phyloP scores from a whole-genome alignment of 306 rosid species.

The Morella rubra region DNA sequence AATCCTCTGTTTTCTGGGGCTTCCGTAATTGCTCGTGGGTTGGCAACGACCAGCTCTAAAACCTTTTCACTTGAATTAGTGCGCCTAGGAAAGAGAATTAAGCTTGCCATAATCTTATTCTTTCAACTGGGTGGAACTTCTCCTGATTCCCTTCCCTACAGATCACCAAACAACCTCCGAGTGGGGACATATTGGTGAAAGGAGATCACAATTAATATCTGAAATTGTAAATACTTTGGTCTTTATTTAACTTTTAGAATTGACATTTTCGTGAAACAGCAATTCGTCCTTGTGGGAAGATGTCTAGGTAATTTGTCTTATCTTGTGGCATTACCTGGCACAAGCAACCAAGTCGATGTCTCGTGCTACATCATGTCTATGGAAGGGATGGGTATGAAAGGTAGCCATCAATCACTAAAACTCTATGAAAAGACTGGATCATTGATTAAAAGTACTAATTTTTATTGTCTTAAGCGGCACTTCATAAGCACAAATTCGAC shows the following conservation, averaged over 20 bases:
- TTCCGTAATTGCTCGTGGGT: too few relatives aligned
- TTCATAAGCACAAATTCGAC: constrained; percentile 61
- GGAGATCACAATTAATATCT: background rate
- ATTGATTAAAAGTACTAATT: constrained; percentile 26
- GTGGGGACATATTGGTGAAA: background rate
- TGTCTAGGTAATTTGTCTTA: constrained; percentile 33
- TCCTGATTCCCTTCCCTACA: background rate
- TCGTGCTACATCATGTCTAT: constrained; percentile 27
- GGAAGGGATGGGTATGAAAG: constrained; percentile 33
- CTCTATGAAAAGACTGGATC: constrained; percentile 32
- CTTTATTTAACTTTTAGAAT: background rate
- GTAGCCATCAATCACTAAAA: constrained; percentile 39
- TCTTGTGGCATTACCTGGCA: constrained; percentile 41
- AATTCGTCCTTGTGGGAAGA: constrained; percentile 27
- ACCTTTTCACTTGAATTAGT: background rate
- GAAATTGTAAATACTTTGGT: constrained; percentile 1
- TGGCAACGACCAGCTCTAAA: too few relatives aligned
- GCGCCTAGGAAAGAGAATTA: background rate
- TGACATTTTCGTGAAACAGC: constrained; percentile 19
- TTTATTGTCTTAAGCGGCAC: constrained; percentile 40
- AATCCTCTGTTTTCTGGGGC: too few relatives aligned
- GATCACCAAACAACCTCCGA: background rate
- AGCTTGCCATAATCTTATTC: background rate
- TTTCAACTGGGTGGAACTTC: constrained; percentile 5
- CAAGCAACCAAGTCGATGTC: constrained; percentile 36